phyloP scores from a whole-genome alignment of 1,284 basidiomycete species.

The Coniophora puteana region DNA sequence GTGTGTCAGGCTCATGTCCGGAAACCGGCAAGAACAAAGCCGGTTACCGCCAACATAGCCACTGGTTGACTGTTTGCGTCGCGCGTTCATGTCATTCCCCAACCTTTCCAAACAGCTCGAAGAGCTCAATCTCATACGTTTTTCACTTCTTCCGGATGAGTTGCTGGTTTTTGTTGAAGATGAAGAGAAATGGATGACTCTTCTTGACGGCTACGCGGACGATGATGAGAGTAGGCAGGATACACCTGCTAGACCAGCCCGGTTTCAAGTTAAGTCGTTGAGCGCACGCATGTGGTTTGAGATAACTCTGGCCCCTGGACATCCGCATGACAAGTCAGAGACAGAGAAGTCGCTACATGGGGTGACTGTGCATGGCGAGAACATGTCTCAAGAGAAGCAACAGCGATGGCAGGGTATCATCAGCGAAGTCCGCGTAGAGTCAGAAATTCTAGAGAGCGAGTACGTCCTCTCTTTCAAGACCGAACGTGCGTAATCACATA shows the following conservation, averaged over 20 bases:
- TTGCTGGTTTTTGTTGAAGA: slow-evolving; percentile 39
- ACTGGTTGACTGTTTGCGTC: too few species aligned
- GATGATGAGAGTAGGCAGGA: not conserved
- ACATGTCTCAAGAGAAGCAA: slow-evolving; percentile 46
- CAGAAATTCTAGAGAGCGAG: slow-evolving; percentile 45
- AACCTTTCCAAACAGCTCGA: too few species aligned
- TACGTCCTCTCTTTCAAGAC: slow-evolving; percentile 23
- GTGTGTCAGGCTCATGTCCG: too few species aligned
- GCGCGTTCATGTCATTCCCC: too few species aligned
- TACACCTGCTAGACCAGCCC: slow-evolving; percentile 21
- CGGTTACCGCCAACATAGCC: too few species aligned
- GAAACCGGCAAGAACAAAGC: too few species aligned
- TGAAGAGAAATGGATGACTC: slow-evolving; percentile 31
- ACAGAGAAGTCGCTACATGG: slow-evolving; percentile 4
- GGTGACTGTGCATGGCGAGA: slow-evolving; percentile 44
- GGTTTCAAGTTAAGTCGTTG: slow-evolving; percentile 36
- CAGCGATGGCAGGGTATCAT: slow-evolving; percentile 47
- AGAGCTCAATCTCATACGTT: slow-evolving; percentile 51
- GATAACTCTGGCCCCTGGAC: slow-evolving; percentile 25
- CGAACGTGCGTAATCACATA: not conserved
- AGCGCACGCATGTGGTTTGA: slow-evolving; percentile 39
- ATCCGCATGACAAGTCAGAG: slow-evolving; percentile 4
- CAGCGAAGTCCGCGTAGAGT: slow-evolving; percentile 31
- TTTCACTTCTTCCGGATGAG: slow-evolving; percentile 61
- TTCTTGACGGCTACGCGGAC: slow-evolving; percentile 23